Base-by-base conservation (phyloP, 2,329 filamentous ascomycete species). In the Fusarium marasasianum region DNA sequence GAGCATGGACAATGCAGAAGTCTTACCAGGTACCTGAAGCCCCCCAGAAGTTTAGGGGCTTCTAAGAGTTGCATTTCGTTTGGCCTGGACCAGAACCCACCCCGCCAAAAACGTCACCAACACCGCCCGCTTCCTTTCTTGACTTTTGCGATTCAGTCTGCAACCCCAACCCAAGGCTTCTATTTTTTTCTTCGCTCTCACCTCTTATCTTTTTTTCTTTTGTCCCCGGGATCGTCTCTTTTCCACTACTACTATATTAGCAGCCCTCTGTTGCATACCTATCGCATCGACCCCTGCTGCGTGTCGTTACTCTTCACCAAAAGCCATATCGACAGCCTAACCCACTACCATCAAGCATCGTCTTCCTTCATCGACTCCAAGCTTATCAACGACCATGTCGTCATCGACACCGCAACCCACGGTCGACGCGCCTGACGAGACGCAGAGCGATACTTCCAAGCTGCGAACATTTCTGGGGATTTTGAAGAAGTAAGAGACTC, bases 391-490 rank as follows among this genome's bases (percentile, higher is more conserved):
- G 72, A 80, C 70, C 71, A 83, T 83, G 83, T 81, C 83, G 80
- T 81, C 83, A 76, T 81, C 83, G 74, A 72, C 79, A 75, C 76
- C 79, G 69, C 81, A 77, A 62, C 77, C 78, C 56, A 77, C 72
- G 64, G 78, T 78, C 71, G 81, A 81, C 41, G 71, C 81, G 38
- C 76, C 83, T 22, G 86, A 87, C 64, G 86, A 88, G 75, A 73
- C 80, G 31, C 87, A 87, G 75, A 95, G 94, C 84, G 95, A 98
- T 67, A 91, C 90, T 75, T 96, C 93, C 75, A 98, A 98, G 87
- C 86, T 98, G 79, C 93, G 91, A 84, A 97, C 94, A 3, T 97
- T 98, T 80, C 83, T 98, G 71, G 90, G 91, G 61, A 97, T 98
- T 76, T 84, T 98, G 80, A 92, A 92, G 84, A 97, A 93, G 94